Evolutionary conservation across 1,284 basidiomycete species (phyloP).

Genomic region (Butyriboletus regius): DNA sequence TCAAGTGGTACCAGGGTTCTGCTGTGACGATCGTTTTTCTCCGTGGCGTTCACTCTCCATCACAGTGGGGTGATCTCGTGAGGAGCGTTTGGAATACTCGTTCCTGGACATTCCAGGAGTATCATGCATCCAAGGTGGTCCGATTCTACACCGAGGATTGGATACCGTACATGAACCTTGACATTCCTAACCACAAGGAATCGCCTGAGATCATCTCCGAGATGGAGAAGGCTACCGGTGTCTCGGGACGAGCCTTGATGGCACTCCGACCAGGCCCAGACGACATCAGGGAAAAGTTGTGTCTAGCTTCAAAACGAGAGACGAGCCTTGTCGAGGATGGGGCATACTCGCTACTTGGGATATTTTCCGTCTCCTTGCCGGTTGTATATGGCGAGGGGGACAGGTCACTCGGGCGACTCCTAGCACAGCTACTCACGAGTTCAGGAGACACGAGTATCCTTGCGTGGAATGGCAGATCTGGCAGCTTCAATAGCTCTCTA

Average conservation of each 20-base stretch:
- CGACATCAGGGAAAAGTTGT: background rate
- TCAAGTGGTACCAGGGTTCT: constrained; percentile 5
- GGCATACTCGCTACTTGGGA: background rate
- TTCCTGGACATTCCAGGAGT: constrained; percentile 6
- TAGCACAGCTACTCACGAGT: background rate
- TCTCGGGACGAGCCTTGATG: background rate
- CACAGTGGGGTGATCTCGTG: constrained; percentile 1
- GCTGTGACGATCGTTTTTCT: constrained; percentile 1
- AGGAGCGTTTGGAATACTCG: constrained; percentile 4
- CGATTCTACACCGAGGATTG: background rate
- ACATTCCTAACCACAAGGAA: constrained; percentile 1
- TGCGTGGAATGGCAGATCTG: background rate
- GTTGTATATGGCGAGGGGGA: background rate
- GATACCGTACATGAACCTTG: background rate
- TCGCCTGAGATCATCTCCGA: background rate
- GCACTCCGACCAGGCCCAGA: background rate
- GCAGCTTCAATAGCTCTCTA: constrained; percentile 1
- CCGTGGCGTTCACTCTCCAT: background rate
- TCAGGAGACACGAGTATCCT: background rate
- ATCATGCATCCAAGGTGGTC: background rate
- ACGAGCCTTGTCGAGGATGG: background rate
- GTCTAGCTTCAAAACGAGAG: background rate
- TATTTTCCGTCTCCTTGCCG: background rate
- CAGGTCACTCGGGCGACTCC: background rate
- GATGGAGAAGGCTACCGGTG: background rate